phyloP scores from a whole-genome alignment of 202 grass and related monocot genomes.

The Elaeis oleifera region DNA sequence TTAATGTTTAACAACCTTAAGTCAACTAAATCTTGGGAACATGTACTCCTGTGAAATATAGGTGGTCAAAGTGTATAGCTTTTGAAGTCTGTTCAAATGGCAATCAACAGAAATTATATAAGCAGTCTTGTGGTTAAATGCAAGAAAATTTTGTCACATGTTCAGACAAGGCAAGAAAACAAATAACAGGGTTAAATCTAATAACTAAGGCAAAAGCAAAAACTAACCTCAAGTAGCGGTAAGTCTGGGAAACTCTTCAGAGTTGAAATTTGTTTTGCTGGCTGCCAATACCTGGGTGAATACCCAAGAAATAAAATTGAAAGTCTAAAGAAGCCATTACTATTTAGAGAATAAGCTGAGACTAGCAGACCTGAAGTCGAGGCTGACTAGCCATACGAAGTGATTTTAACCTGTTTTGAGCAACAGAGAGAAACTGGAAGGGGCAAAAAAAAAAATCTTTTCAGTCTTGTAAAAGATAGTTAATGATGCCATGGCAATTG shows the following conservation, averaged over 20 bases:
- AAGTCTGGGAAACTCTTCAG: slow-evolving; percentile 88
- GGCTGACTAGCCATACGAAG: slow-evolving; percentile 76
- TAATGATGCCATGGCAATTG: slow-evolving; percentile 1
- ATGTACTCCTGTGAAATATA: too few species aligned
- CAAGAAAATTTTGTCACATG: too few species aligned
- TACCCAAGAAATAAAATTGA: slow-evolving; percentile 24
- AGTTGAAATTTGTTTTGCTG: slow-evolving; percentile 95
- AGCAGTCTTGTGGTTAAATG: too few species aligned
- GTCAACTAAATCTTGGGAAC: too few species aligned
- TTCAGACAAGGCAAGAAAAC: background rate
- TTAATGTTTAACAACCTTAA: too few species aligned
- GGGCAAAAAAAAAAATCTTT: slow-evolving; percentile 19
- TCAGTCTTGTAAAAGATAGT: slow-evolving; percentile 25
- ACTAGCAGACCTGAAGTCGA: slow-evolving; percentile 66
- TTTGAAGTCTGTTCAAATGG: too few species aligned
- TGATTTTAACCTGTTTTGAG: slow-evolving; percentile 90
- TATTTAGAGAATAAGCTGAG: slow-evolving; percentile 12
- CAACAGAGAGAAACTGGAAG: slow-evolving; percentile 85
- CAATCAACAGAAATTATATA: too few species aligned
- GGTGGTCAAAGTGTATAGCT: too few species aligned
- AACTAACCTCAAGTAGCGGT: slow-evolving; percentile 69
- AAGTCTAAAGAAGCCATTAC: slow-evolving; percentile 9
- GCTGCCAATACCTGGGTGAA: slow-evolving; percentile 67
- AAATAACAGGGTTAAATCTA: too few species aligned
- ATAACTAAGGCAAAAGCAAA: too few species aligned